Conservation (phyloP, 2,329 filamentous ascomycete species). For the Colletotrichum sp. region DNA sequence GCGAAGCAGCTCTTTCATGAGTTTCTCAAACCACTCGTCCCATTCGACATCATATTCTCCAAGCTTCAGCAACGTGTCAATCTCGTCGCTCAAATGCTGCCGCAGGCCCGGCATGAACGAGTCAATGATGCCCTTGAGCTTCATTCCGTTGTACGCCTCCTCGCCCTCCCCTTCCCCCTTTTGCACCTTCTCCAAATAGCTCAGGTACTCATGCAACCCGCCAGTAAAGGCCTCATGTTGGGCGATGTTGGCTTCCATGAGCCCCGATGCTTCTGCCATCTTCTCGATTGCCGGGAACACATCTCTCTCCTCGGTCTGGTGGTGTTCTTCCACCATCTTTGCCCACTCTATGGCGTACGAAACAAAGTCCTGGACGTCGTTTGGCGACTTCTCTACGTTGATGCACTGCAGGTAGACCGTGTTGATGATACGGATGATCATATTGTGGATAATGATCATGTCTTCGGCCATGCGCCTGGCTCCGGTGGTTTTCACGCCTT, state of each 20-base stretch:
- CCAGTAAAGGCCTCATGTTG: slow-evolving; percentile 37
- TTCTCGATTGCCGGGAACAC: slow-evolving; percentile 38
- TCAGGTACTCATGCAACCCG: slow-evolving; percentile 35
- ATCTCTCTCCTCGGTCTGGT: slow-evolving; percentile 34
- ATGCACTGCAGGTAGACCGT: slow-evolving; percentile 28
- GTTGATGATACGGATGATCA: slow-evolving; percentile 32
- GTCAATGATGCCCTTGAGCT: slow-evolving; percentile 36
- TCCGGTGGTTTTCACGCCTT: slow-evolving; percentile 24
- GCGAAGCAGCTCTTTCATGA: slow-evolving; percentile 20
- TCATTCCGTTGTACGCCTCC: slow-evolving; percentile 35
- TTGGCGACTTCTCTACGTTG: slow-evolving; percentile 25
- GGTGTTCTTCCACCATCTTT: slow-evolving; percentile 32
- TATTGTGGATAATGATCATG: slow-evolving; percentile 38
- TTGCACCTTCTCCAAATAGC: slow-evolving; percentile 34
- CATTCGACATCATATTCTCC: slow-evolving; percentile 38
- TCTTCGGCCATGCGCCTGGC: slow-evolving; percentile 27
- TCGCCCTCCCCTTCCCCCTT: slow-evolving; percentile 28
- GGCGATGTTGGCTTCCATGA: slow-evolving; percentile 36
- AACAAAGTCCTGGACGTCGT: slow-evolving; percentile 32
- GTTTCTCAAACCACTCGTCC: slow-evolving; percentile 31
- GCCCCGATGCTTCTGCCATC: slow-evolving; percentile 26
- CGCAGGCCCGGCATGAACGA: slow-evolving; percentile 37
- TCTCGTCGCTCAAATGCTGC: slow-evolving; percentile 43
- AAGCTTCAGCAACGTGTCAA: slow-evolving; percentile 38
- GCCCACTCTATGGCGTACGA: slow-evolving; percentile 29